phyloP scores from a whole-genome alignment of 2,329 filamentous ascomycete species.

The Cytospora paraplurivora region DNA sequence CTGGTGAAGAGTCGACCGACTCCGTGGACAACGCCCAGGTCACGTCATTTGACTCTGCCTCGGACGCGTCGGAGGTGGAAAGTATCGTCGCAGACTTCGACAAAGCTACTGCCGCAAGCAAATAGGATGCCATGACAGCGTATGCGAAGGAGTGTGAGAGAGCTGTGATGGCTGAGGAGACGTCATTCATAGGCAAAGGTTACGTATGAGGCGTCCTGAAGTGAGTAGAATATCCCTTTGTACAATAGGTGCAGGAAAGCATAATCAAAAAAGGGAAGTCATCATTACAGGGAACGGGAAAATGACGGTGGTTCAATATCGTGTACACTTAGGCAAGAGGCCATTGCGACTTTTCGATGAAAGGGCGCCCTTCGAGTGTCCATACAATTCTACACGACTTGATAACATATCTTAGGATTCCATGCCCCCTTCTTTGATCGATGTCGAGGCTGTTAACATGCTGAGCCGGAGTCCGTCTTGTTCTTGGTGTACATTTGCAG shows the following conservation, averaged over 20 bases:
- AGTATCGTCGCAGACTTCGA: constrained; percentile 37
- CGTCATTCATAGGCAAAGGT: neutral
- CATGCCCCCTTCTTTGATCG: neutral
- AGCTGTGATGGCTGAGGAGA: constrained; percentile 1
- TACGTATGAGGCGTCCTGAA: neutral
- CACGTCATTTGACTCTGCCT: constrained; percentile 17
- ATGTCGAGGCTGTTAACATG: neutral
- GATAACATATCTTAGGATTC: neutral
- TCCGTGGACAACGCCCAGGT: constrained; percentile 25
- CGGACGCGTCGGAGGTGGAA: constrained; percentile 29
- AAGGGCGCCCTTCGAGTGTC: neutral
- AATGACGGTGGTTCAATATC: neutral
- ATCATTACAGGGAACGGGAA: neutral
- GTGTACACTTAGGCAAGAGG: neutral
- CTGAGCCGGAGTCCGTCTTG: neutral
- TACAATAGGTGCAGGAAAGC: constrained; percentile 2
- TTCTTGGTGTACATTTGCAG: neutral
- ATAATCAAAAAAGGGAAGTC: neutral
- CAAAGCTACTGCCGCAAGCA: constrained; percentile 31
- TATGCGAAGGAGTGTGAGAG: neutral
- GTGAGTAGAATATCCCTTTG: neutral
- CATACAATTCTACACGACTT: neutral
- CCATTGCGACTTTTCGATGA: neutral
- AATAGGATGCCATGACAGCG: constrained; percentile 9
- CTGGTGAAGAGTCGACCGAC: constrained; percentile 28